Evolutionary conservation across 2,329 filamentous ascomycete species (phyloP), one percentile per base, ranked within the genome.

Genomic region (Colletotrichum sp.): DNA sequence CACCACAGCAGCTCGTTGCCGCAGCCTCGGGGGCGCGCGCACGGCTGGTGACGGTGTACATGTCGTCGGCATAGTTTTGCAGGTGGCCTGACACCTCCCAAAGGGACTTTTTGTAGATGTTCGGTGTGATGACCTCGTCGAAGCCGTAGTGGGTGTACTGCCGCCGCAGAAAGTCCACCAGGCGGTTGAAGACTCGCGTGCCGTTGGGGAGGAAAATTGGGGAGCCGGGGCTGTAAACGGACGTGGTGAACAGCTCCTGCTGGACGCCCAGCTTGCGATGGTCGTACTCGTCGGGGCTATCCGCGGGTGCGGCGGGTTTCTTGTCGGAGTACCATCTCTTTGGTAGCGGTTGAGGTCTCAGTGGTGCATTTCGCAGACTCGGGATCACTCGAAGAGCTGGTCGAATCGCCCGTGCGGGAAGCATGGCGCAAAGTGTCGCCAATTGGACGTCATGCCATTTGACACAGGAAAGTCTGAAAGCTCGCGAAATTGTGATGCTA

Each of bases 61-160:
- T 98, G 81, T 98, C 95, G 81, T 98, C 93, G 75, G 94, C 93
- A 85, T 98, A 98, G 83, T 98, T 98, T 71, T 96, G 93, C 88
- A 96, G 92, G 79, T 98, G 95, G 3, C 95, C 95, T 0, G 95
- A 97, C 79, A 93, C 93, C 80, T 94, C 92, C 96, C 95, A 98
- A 34, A 98, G 86, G 8, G 94, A 93, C 83, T 94, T 95, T 82
- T 98, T 98, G 88, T 97, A 98, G 81, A 98, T 97, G 65, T 93
- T 97, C 3, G 96, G 95, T 9, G 95, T 97, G 79, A 98, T 93
- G 78, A 98, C 95, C 83, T 98, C 95, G 79, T 96, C 90, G 82
- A 96, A 98, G 75, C 95, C 95, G 84, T 96, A 97, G 78, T 93
- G 91, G 30, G 93, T 91, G 81, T 98, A 98, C 82, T 98, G 95